Base-by-base conservation (phyloP, 768 basidiomycete species). In the Termitomyces sp. region DNA sequence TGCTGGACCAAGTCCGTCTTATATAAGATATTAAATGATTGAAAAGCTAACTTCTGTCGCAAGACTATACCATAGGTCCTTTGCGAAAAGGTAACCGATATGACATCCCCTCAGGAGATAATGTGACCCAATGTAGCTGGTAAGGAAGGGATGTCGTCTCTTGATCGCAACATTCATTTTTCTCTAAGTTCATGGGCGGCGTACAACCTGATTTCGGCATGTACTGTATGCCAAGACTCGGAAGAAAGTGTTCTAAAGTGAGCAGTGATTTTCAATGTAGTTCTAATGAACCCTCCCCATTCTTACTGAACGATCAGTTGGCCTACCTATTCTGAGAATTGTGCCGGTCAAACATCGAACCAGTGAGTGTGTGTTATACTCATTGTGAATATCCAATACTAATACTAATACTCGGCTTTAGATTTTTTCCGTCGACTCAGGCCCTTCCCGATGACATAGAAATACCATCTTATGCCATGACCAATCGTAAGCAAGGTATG, bases 171-270 rank as follows among this genome's bases (percentile, higher is more conserved):
- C 28, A 51, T 30, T 53, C 14, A 51, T 9, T 28, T 19, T 22
- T 35, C 10, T 8, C 54, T 2, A 34, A 83, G 82, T 46, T 83
- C 82, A 1, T 82, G 80, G 81, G 72, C 76, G 21, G 77, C 74
- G 11, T 83, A 83, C 56, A 84, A 84, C 52, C 67, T 83, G 14
- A 64, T 81, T 56, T 74, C 74, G 61, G 81, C 75, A 7, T 83
- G 82, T 50, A 71, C 76, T 8, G 58, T 71, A 22, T 84, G 82
- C 50, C 82, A 84, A 63, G 69, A 68, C 4, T 60, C 63, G 30
- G 60, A 64, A 3, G 38, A 53, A 15, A 40, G 58, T 0, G 51
- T 74, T 28, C 19, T 30, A 17, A 56, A 60, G 80, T 77, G 57
- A 22, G n/a, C n/a, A n/a, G 78, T 46, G 21, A n/a, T 60, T 38